Percentiles rank a stretch among this genome's conserved stretches.
phyloP scores from a whole-genome alignment of 305 asterid species.

The Fraxinus xanthoxyloides region DNA sequence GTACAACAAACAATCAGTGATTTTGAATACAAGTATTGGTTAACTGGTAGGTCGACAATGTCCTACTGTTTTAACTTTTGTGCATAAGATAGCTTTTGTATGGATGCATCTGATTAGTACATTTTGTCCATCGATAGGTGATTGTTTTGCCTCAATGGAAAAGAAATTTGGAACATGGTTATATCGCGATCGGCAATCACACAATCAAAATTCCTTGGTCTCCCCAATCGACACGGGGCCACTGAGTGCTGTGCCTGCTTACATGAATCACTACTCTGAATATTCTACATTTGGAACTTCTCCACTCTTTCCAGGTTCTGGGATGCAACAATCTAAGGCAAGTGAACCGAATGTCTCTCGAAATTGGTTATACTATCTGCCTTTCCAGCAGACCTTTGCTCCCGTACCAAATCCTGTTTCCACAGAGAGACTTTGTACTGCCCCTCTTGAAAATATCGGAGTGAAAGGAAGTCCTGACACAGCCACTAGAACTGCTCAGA shows the following conservation, averaged over 20 bases:
- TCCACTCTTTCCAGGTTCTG: constrained; percentile 27
- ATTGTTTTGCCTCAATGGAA: constrained; percentile 68
- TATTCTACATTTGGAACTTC: constrained; percentile 37
- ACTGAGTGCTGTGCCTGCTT: constrained; percentile 33
- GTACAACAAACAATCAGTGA: constrained; percentile 29
- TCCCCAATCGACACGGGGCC: constrained; percentile 32
- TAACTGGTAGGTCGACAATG: constrained; percentile 27
- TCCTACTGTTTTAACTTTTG: not conserved
- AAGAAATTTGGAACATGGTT: constrained; percentile 47
- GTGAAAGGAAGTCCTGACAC: constrained; percentile 24
- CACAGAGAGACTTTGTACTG: constrained; percentile 26
- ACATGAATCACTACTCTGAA: constrained; percentile 38
- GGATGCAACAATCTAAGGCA: constrained; percentile 31
- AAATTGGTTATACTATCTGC: constrained; percentile 39
- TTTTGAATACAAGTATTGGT: constrained; percentile 27
- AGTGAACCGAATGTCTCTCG: constrained; percentile 32
- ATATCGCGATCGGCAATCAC: constrained; percentile 35
- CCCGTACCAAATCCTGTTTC: constrained; percentile 31
- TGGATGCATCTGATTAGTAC: constrained; percentile 7
- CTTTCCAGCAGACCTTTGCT: constrained; percentile 36
- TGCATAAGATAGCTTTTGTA: not conserved
- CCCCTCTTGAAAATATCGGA: constrained; percentile 19
- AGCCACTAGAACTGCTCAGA: constrained; percentile 35
- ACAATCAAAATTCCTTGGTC: constrained; percentile 32
- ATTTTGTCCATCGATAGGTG: constrained; percentile 35